Evolutionary conservation across 2,329 filamentous ascomycete species (phyloP).

Genomic region (Xylariales sp.): DNA sequence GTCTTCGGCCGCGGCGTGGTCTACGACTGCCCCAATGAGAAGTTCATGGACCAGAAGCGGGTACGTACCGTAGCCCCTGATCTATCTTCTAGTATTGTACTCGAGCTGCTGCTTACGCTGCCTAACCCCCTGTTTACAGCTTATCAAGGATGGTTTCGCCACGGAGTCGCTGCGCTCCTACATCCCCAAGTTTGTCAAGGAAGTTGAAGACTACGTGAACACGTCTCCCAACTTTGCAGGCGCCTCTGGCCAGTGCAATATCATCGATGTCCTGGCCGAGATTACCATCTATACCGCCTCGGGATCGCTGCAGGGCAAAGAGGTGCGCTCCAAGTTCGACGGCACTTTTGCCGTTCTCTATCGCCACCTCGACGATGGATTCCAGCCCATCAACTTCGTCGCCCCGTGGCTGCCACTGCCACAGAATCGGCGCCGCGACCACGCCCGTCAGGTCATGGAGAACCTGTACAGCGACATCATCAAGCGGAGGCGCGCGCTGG

Average conservation of each 20-base stretch:
- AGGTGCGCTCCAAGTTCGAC: constrained; percentile 77
- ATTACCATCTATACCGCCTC: constrained; percentile 89
- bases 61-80: constrained; percentile 49
- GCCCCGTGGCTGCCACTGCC: constrained; percentile 83
- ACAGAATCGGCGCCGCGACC: constrained; percentile 79
- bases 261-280: constrained; percentile 73
- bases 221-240: constrained; percentile 62
- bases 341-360: constrained; percentile 76
- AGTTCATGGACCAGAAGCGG: constrained; percentile 96
- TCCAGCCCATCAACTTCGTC: constrained; percentile 86
- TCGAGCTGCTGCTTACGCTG: too few relatives aligned
- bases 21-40: constrained; percentile 86
- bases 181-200: constrained; percentile 71
- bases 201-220: constrained; percentile 71
- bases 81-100: too few relatives aligned
- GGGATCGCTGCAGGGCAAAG: constrained; percentile 77
- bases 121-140: constrained; percentile 43
- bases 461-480: constrained; percentile 82
- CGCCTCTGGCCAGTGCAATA: constrained; percentile 63
- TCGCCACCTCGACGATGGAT: constrained; percentile 87
- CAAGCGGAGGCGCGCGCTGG: constrained; percentile 57
- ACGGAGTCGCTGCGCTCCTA: constrained; percentile 71
- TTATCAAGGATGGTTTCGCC: constrained; percentile 78
- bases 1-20: constrained; percentile 83
- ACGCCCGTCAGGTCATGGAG: constrained; percentile 75